Evolutionary conservation across 176 grass and related monocot genomes (phyloP).

Genomic region (Olyra latifolia): DNA sequence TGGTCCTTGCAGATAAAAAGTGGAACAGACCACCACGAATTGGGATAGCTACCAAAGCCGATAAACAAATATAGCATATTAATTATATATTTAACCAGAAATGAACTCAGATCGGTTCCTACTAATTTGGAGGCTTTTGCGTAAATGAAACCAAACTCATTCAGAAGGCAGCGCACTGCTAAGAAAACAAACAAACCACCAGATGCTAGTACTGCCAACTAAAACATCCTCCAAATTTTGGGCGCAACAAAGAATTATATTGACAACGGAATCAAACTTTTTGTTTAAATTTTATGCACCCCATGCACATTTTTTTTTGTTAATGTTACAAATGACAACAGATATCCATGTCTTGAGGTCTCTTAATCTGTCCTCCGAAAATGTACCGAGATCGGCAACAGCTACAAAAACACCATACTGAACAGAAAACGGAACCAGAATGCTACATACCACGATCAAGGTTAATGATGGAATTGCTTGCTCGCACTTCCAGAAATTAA

Average conservation of each 20-base stretch:
- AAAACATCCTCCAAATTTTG: conserved; percentile 13
- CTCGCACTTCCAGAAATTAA: conserved; percentile 44
- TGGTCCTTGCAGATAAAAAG: background rate
- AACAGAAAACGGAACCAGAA: conserved; percentile 47
- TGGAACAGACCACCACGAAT: background rate
- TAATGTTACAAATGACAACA: conserved; percentile 51
- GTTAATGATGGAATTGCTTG: conserved; percentile 45
- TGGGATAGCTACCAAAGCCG: background rate
- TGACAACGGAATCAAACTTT: conserved; percentile 30
- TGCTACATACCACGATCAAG: conserved; percentile 37
- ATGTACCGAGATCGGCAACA: conserved; percentile 28
- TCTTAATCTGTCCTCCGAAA: conserved; percentile 36
- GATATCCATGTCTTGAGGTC: conserved; percentile 14
- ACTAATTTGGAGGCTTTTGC: background rate
- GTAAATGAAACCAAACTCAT: background rate
- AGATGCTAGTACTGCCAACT: background rate
- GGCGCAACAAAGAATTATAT: background rate
- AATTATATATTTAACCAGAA: background rate
- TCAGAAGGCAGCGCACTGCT: background rate
- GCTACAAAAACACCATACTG: conserved; percentile 42
- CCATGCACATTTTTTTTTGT: conserved; percentile 19
- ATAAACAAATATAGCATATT: background rate
- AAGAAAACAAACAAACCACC: background rate
- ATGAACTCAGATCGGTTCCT: background rate
- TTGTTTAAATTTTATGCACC: conserved; percentile 41